Base-by-base conservation (phyloP, 2,329 filamentous ascomycete species). In the Hypoxylon sp. region DNA sequence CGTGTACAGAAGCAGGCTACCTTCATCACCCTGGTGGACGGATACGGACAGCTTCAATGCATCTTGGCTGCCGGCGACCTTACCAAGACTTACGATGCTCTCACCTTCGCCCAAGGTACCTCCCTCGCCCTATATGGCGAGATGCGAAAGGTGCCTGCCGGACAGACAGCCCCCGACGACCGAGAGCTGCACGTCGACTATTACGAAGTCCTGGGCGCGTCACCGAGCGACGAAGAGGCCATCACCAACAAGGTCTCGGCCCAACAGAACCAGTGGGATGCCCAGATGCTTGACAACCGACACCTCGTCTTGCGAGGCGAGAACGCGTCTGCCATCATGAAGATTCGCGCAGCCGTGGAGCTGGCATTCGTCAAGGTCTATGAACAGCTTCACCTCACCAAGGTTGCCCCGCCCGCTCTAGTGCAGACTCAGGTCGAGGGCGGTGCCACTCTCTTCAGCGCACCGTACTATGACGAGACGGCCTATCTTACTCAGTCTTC, bases 381-480 rank as follows among this genome's bases (percentile, higher is more conserved):
- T 80, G 86, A 89, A 70, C 90, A 95, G 73, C 78, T 88, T 67
- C 83, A 87, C 63, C 83, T 94, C 74, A 83, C 88, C 70, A 93
- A 97, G 78, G 92, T 97, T 63, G 89, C 88, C 45, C 93, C 93
- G 10, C 93, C 93, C 1, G 92, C 92, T 26, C 88, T 96, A 75
- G 95, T 97, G 58, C 95, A 96, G 80, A 98, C 94, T 15, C 90
- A 97, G 78, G 91, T 96, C 72, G 93, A 98, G 78, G 93, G 93
- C 65, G 93, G 93, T 54, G 86, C 90, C 68, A 97, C 93, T 3
- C 87, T 98, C 31, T 98, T 97, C 84, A 87, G 86, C 59, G 90
- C 96, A 70, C 83, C 90, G 72, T 96, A 95, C 82, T 97, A 97
- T 77, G 89, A 88, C 67, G 90, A 97, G 77, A 85, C 88, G 67